Conservation (phyloP, 2,329 filamentous ascomycete genomes). For the Parastagonospora nodorum region DNA sequence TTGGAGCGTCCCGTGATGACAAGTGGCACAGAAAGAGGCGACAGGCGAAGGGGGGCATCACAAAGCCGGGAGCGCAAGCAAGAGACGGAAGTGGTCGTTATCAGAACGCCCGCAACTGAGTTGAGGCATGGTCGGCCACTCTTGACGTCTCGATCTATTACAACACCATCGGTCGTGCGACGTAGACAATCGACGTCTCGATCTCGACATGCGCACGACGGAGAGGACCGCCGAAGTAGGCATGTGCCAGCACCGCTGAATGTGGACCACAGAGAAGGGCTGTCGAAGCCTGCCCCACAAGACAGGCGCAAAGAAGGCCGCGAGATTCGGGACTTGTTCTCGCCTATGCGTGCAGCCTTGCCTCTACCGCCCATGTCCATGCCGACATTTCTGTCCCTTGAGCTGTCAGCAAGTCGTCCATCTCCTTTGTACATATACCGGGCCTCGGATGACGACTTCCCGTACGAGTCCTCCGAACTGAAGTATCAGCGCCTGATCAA, state of each 20-base stretch:
- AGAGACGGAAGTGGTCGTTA: slow-evolving; percentile 37
- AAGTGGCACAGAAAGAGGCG: slow-evolving; percentile 6
- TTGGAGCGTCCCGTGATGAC: slow-evolving; percentile 25
- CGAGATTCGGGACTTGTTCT: slow-evolving; percentile 35
- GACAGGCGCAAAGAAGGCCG: slow-evolving; percentile 29
- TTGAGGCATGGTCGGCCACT: slow-evolving; percentile 35
- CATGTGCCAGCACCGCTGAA: slow-evolving; percentile 41
- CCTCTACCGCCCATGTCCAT: slow-evolving; percentile 67
- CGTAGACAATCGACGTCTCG: slow-evolving; percentile 43
- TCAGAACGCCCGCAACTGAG: slow-evolving; percentile 35
- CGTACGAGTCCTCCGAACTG: slow-evolving; percentile 89
- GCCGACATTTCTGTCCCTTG: slow-evolving; percentile 68
- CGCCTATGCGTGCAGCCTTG: slow-evolving; percentile 54
- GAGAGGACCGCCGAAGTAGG: slow-evolving; percentile 24
- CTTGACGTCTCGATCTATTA: slow-evolving; percentile 40
- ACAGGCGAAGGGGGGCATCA: slow-evolving; percentile 2
- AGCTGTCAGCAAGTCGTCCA: slow-evolving; percentile 64
- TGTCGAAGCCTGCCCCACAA: slow-evolving; percentile 37
- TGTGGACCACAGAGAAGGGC: slow-evolving; percentile 37
- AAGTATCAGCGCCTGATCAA: slow-evolving; percentile 93
- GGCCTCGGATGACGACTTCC: slow-evolving; percentile 62
- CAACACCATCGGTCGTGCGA: slow-evolving; percentile 45
- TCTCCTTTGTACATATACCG: slow-evolving; percentile 68
- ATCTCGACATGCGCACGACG: slow-evolving; percentile 23
- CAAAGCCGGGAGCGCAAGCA: slow-evolving; percentile 15